These are phyloP conservation scores for Leccinum broughii DNA, from an alignment of 768 basidiomycete species.

Conservation along the genomic window DNA sequence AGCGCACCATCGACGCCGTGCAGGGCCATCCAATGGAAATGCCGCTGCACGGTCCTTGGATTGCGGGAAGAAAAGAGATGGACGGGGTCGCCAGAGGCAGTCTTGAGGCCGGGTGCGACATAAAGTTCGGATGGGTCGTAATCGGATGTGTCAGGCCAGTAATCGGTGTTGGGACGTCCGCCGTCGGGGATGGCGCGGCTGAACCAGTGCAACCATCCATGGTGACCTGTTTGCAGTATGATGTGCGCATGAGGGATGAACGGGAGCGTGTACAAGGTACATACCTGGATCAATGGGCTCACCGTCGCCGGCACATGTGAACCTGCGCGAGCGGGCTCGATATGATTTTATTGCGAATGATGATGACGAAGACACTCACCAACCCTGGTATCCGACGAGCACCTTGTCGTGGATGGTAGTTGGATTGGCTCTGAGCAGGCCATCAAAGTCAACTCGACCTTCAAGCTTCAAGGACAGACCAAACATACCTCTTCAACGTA, in stretches of 20 bases:
- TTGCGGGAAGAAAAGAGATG: constrained; percentile 79
- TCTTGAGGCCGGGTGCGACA: constrained; percentile 64
- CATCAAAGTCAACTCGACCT: neutral
- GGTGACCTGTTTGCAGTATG: constrained; percentile 49
- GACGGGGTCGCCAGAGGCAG: constrained; percentile 55
- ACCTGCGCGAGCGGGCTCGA: constrained; percentile 43
- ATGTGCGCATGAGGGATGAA: neutral
- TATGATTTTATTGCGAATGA: no score
- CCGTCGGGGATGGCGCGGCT: constrained; percentile 64
- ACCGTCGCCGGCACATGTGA: constrained; percentile 70
- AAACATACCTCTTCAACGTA: neutral
- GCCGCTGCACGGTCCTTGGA: constrained; percentile 68
- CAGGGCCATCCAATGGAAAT: constrained; percentile 70
- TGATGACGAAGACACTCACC: constrained; percentile 43
- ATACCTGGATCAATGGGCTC: constrained; percentile 62
- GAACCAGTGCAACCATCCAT: constrained; percentile 90
- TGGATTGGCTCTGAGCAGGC: constrained; percentile 54
- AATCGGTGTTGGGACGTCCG: constrained; percentile 70
- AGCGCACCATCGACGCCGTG: constrained; percentile 82
- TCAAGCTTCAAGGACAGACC: neutral
- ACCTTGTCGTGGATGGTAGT: constrained; percentile 82
- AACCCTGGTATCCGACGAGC: constrained; percentile 85
- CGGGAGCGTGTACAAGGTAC: neutral
- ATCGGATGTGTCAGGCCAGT: constrained; percentile 77
- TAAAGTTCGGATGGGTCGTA: constrained; percentile 73